Percentiles rank a stretch among this genome's conserved stretches.
Conservation (phyloP, 192 early-diverging fungal genomes). For the Haplosporangium gracile region DNA sequence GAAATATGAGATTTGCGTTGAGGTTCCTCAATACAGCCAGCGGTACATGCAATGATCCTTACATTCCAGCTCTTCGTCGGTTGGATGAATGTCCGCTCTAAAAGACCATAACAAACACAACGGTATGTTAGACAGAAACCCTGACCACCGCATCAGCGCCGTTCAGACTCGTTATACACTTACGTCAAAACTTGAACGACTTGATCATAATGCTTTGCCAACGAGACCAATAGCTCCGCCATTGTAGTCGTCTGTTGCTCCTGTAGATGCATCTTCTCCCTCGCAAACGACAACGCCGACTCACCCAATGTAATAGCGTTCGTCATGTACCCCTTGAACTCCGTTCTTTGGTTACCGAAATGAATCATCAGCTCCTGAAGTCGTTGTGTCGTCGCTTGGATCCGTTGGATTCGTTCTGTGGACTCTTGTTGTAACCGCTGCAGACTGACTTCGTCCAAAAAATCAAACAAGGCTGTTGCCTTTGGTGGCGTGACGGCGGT, state of each 20-base stretch:
- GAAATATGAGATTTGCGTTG: not conserved
- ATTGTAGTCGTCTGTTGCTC: conserved; percentile 60
- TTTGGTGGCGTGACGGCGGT: not conserved
- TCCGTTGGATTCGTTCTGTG: conserved; percentile 19
- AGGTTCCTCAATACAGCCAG: too few species aligned
- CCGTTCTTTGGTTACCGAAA: conserved; percentile 23
- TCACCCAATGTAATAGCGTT: conserved; percentile 58
- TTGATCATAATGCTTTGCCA: conserved; percentile 68
- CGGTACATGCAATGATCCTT: not conserved
- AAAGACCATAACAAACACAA: not conserved
- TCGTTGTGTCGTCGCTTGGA: conserved; percentile 15
- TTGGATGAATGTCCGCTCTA: conserved; percentile 45
- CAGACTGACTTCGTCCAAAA: conserved; percentile 47
- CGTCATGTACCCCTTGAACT: conserved; percentile 34
- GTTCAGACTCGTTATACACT: not conserved
- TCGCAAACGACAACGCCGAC: conserved; percentile 53
- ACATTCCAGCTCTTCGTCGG: conserved; percentile 34
- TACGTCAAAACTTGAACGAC: conserved; percentile 61
- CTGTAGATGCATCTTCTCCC: conserved; percentile 58
- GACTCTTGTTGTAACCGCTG: conserved; percentile 35
- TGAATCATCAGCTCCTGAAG: conserved; percentile 24
- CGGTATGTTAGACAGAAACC: not conserved
- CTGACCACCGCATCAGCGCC: not conserved
- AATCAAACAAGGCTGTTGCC: conserved; percentile 34
- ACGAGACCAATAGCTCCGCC: conserved; percentile 63